phyloP scores from a whole-genome alignment of 169 alveolate genomes.

The Perkinsus marinus region DNA sequence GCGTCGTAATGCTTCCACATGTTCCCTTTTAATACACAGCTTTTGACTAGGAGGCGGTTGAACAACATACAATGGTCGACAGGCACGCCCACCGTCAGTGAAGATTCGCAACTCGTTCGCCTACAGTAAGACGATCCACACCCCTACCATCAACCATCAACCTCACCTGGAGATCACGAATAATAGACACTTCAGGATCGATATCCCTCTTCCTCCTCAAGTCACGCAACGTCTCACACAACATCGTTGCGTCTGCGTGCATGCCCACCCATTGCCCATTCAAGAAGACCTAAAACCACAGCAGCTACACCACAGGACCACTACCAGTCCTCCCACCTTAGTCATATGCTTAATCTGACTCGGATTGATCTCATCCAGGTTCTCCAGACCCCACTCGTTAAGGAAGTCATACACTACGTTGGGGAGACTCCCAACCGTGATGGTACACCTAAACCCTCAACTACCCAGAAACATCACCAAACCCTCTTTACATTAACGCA shows the following conservation, averaged over 20 bases:
- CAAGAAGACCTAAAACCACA: conserved; percentile 39
- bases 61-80: conserved; percentile 94
- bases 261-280: conserved; percentile 83
- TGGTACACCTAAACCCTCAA: conserved; percentile 44
- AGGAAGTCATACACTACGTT: conserved; percentile 40
- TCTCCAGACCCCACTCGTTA: conserved; percentile 55
- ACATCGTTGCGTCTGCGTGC: conserved; percentile 75
- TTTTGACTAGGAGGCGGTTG: conserved; percentile 16
- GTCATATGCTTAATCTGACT: conserved; percentile 51
- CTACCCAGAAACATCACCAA: not conserved
- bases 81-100: conserved; percentile 97
- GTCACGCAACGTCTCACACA: conserved; percentile 60
- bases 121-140: conserved; percentile 2
- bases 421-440: conserved; percentile 75
- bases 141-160: too few species aligned
- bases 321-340: conserved; percentile 24
- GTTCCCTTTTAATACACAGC: not conserved
- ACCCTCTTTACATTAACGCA: conserved; percentile 73
- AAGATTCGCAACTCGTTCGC: conserved; percentile 81
- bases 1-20: not conserved
- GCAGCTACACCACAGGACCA: not conserved
- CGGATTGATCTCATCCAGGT: conserved; percentile 22
- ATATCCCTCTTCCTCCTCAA: conserved; percentile 79
- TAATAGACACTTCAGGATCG: conserved; percentile 87
- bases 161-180: conserved; percentile 61